Evolutionary conservation across 2,329 filamentous ascomycete genomes (phyloP), one percentile per base, ranked within the genome.

Genomic region (Rutstroemia sp.): DNA sequence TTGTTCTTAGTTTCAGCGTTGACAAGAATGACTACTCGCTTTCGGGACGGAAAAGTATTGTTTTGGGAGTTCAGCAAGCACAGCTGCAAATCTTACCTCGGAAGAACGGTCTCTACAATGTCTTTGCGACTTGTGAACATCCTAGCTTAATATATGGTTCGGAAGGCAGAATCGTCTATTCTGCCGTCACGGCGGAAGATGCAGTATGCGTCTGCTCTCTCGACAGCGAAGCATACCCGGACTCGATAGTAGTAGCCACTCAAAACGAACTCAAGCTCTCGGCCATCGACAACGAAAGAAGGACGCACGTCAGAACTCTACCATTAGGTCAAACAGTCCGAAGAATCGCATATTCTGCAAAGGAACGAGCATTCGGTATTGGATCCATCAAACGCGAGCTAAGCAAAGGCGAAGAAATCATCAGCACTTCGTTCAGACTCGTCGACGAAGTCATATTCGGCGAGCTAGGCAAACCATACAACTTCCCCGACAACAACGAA

Each of bases 81-180:
- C 83, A 82, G 14, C 85, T 99, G 64, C 87, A 92, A 57, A 77
- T 88, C 21, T 73, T 99, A 2, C 89, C 91, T 0, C 81, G 86
- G 51, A 76, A 76, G 0, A 75, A 85, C 52, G 82, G 80, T 0
- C 74, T 89, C 0, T 88, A 80, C 68, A 95, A 88, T 64, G 85
- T 99, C 0, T 95, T 99, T 69, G 90, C 91, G 0, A 95, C 90
- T 0, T 96, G 91, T 57, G 94, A 99, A 66, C 90, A 96, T 67
- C 89, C 94, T 0, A 96, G 89, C 61, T 73, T 99, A 54, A 96
- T 99, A 49, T 96, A 99, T 68, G 88, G 88, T 8, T 84, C 86
- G 0, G 91, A 96, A 68, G 89, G 88, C 0, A 82, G 92, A 21
- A 87, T 96, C 42, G 84, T 96, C 0, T 99, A 95, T 73, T 96